Base-by-base conservation (phyloP, 1,284 basidiomycete species). In the Melanopsichium pennsylvanicum region DNA sequence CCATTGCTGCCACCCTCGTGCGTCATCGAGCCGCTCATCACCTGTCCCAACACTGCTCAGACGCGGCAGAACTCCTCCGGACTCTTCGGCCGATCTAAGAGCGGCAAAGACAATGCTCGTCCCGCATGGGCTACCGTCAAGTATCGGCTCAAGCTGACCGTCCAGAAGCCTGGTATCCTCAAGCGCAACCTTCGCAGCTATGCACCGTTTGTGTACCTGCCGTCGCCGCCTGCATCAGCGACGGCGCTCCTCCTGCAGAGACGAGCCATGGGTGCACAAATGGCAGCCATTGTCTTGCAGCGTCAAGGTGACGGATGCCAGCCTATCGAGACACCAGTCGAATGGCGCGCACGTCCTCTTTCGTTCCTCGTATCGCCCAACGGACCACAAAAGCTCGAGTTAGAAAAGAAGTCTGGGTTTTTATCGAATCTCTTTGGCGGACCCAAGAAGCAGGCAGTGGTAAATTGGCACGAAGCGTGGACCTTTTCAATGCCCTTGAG, bases 101-200 rank as follows among this genome's bases (percentile, higher is more conserved):
- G 31, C 2, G 52, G 44, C 29, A 58, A 49, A 22, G 41, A 35
- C 4, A 16, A 36, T 4, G 50, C 46, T 15, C 43, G 35, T 2
- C 47, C 54, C 2, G 62, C 70, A 13, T 78, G 75, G 75, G 69
- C 70, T 1, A 74, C 62, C 21, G 63, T 78, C 46, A 78, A 75
- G 34, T 78, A 76, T 58, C 73, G 77, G 47, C 45, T 75, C 54
- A 77, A 76, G 46, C 43, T 75, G 22, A 78, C 73, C 10, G 70
- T 78, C 7, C 70, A 74, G 33, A 48, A 75, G 13, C 62, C 64
- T 2, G 76, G 76, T 18, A 39, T 75, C 8, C 68, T 78, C 33
- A 64, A 63, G 26, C 55, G 62, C 23, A 78, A 75, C 27, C 51
- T 75, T 12, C 60, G 76, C 33, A 60, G 75, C 55, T 68, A 75